Percentiles rank a stretch among this genome's conserved stretches.
Evolutionary conservation across 495 filamentous ascomycete genomes (phyloP).

Genomic region (Diplogelasinospora grovesii): DNA sequence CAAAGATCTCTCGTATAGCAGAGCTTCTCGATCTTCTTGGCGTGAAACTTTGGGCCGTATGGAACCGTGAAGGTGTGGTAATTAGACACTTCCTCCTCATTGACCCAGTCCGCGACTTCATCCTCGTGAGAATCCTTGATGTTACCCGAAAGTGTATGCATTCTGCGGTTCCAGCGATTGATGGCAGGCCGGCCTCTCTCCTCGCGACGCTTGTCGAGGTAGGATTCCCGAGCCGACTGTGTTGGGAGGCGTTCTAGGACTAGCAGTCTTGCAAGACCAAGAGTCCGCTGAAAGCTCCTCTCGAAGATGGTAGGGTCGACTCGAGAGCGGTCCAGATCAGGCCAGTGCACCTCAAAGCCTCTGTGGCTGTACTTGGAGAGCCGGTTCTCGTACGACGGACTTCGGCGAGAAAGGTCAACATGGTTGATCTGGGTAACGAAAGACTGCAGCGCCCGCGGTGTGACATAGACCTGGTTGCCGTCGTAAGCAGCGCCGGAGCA

Average conservation of each 20-base stretch:
- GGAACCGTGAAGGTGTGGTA: conserved; percentile 76
- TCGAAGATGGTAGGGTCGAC: conserved; percentile 84
- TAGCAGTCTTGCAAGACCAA: conserved; percentile 71
- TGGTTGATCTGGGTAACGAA: conserved; percentile 75
- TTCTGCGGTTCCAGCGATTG: conserved; percentile 19
- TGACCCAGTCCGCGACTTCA: conserved; percentile 75
- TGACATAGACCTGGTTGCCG: conserved; percentile 65
- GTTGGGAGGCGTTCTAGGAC: conserved; percentile 74
- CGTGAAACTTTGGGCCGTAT: conserved; percentile 63
- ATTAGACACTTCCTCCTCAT: conserved; percentile 62
- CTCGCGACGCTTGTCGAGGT: conserved; percentile 54
- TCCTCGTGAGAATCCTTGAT: conserved; percentile 67
- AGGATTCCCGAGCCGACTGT: conserved; percentile 54
- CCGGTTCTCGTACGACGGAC: conserved; percentile 78
- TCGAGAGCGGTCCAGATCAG: conserved; percentile 58
- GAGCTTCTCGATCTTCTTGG: conserved; percentile 68
- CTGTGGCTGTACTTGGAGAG: conserved; percentile 82
- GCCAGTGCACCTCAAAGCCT: conserved; percentile 77
- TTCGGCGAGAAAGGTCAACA: conserved; percentile 70
- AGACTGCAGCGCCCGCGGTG: conserved; percentile 63
- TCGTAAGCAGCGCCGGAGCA: conserved; percentile 75
- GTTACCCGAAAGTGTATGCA: conserved; percentile 42
- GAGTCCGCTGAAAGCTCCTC: conserved; percentile 62
- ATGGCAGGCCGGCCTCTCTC: conserved; percentile 60
- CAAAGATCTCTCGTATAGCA: conserved; percentile 69